Evolutionary conservation across 495 filamentous ascomycete species (phyloP).

Genomic region (Aspergillus coremiiformis): DNA sequence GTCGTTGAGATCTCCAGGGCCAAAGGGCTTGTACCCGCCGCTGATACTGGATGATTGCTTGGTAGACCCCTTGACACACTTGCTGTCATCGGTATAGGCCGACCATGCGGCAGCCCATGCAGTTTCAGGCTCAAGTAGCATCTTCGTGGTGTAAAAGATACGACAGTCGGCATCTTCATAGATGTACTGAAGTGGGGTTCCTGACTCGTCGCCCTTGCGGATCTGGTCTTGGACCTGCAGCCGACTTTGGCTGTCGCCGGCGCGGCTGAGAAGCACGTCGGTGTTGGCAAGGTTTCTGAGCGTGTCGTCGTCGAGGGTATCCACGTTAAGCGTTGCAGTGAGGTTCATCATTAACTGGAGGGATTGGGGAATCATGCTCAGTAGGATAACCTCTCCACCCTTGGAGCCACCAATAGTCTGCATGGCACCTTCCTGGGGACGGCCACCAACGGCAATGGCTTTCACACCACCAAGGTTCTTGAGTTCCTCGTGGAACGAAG

Average conservation of each 20-base stretch:
- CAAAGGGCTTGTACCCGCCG: constrained; percentile 6
- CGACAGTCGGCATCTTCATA: constrained; percentile 29
- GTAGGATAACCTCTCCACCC: constrained; percentile 17
- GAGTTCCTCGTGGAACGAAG: constrained; percentile 49
- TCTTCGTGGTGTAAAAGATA: constrained; percentile 21
- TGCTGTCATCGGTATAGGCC: constrained; percentile 9
- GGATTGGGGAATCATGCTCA: not conserved
- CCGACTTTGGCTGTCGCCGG: not conserved
- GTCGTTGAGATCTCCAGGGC: not conserved
- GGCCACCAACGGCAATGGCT: constrained; percentile 44
- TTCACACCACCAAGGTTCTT: constrained; percentile 40
- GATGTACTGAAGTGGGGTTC: constrained; percentile 18
- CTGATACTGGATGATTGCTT: constrained; percentile 2
- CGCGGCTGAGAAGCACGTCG: constrained; percentile 4
- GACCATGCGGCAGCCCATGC: constrained; percentile 14
- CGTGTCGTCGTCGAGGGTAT: not conserved
- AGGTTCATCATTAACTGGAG: not conserved
- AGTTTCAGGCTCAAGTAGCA: constrained; percentile 5
- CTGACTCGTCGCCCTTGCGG: constrained; percentile 7
- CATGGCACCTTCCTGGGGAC: constrained; percentile 35
- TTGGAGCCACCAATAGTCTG: constrained; percentile 32
- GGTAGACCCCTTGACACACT: constrained; percentile 10
- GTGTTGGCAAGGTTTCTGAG: not conserved
- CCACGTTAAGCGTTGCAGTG: not conserved
- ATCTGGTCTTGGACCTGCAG: constrained; percentile 10